Percentiles rank a stretch among this genome's conserved stretches.
Evolutionary conservation across 2,329 filamentous ascomycete genomes (phyloP).

Genomic region (Chalara sp.): DNA sequence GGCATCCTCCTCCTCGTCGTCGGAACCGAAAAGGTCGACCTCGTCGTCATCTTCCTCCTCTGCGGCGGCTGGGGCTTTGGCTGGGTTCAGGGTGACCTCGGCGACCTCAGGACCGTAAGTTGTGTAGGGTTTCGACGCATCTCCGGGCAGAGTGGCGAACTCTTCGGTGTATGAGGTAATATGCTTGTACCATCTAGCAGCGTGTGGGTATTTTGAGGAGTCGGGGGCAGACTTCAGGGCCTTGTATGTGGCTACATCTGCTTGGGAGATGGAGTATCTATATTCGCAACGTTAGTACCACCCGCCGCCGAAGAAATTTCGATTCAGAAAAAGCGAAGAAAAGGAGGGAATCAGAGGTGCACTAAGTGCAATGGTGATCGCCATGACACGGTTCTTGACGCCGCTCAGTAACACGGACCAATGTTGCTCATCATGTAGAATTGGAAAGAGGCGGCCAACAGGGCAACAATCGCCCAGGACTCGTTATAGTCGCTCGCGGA

Average conservation of each 20-base stretch:
- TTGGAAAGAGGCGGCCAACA: constrained; percentile 14
- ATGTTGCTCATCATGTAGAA: constrained; percentile 70
- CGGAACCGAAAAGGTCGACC: constrained; percentile 87
- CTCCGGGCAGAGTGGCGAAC: constrained; percentile 84
- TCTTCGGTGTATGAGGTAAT: constrained; percentile 88
- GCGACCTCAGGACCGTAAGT: constrained; percentile 81
- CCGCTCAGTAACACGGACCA: constrained; percentile 96
- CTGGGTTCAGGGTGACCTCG: constrained; percentile 76
- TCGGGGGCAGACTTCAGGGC: constrained; percentile 70
- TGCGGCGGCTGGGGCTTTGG: constrained; percentile 64
- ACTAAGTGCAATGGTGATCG: constrained; percentile 67
- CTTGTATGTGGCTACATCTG: constrained; percentile 95
- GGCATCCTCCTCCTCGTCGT: constrained; percentile 89
- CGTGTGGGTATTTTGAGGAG: constrained; percentile 83
- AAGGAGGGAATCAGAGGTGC: constrained; percentile 61
- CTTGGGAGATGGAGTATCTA: constrained; percentile 66
- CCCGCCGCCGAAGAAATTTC: constrained; percentile 5
- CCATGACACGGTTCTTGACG: constrained; percentile 86
- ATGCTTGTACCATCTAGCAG: constrained; percentile 98
- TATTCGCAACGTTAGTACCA: constrained; percentile 17
- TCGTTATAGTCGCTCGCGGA: constrained; percentile 11
- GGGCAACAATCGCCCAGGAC: constrained; percentile 8
- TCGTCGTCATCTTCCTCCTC: constrained; percentile 70
- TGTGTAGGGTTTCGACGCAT: constrained; percentile 81
- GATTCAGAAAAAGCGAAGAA: constrained; percentile 11